Evolutionary conservation across 306 rosid species (phyloP).

Genomic region (Urtica urens): DNA sequence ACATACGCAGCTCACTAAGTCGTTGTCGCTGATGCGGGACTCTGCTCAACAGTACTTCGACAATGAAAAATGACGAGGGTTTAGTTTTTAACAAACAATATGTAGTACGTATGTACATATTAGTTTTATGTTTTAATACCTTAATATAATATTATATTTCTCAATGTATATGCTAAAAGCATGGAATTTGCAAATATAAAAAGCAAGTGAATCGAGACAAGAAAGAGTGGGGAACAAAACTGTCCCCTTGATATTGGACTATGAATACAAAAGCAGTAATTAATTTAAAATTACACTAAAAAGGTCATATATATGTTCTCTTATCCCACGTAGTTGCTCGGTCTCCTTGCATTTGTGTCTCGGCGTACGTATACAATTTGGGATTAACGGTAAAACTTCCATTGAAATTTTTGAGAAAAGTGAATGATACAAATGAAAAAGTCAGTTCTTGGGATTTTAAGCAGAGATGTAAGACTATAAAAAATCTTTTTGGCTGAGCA

Average conservation of each 20-base stretch:
- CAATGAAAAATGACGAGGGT: no score
- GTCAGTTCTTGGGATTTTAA: constrained; percentile 28
- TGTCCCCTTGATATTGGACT: constrained; percentile 75
- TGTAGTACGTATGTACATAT: background rate
- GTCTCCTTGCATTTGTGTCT: constrained; percentile 38
- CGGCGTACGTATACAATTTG: constrained; percentile 20
- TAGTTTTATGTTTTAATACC: constrained; percentile 1
- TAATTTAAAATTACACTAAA: constrained; percentile 4
- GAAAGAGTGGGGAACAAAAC: constrained; percentile 43
- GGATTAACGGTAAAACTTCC: constrained; percentile 6
- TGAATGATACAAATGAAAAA: constrained; percentile 7
- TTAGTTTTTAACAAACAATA: background rate
- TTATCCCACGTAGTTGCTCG: constrained; percentile 38
- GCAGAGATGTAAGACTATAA: background rate
- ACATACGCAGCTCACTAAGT: no score
- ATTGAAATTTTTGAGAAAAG: constrained; percentile 14
- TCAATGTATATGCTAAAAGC: constrained; percentile 1
- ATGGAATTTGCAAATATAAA: constrained; percentile 1
- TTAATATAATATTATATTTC: background rate
- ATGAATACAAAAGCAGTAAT: constrained; percentile 32
- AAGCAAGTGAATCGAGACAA: constrained; percentile 37
- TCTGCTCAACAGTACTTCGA: no score
- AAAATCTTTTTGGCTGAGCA: background rate
- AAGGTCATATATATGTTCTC: constrained; percentile 20
- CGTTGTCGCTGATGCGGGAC: no score